Percentiles rank a stretch among this genome's conserved stretches.
phyloP scores from a whole-genome alignment of 2,329 filamentous ascomycete species.

The Colletotrichum higginsianum region DNA sequence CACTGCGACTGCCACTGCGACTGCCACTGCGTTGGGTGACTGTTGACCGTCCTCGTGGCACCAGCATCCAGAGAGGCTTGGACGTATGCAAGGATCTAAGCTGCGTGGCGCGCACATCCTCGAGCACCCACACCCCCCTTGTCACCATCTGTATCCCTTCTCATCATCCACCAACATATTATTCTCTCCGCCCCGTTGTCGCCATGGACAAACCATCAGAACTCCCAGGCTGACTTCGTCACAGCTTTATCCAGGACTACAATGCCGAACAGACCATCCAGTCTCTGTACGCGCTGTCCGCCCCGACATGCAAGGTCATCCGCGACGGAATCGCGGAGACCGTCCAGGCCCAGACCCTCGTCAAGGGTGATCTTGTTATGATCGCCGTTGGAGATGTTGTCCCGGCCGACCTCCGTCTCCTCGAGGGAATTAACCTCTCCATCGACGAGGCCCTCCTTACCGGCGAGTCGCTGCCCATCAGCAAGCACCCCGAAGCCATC shows the following conservation, averaged over 20 bases:
- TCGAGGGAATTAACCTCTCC: slow-evolving; percentile 80
- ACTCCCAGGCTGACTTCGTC: slow-evolving; percentile 47
- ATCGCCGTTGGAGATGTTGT: slow-evolving; percentile 78
- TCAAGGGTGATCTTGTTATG: slow-evolving; percentile 76
- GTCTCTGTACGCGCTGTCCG: slow-evolving; percentile 71
- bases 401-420: slow-evolving; percentile 76
- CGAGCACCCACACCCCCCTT: not conserved
- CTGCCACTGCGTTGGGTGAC: slow-evolving; percentile 34
- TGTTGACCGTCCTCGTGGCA: not conserved
- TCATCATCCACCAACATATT: not conserved
- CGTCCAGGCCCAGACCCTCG: slow-evolving; percentile 70
- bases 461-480: slow-evolving; percentile 79
- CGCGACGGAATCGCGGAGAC: slow-evolving; percentile 66
- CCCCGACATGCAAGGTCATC: slow-evolving; percentile 72
- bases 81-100: not conserved
- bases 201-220: slow-evolving; percentile 31
- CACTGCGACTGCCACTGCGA: not conserved
- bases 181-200: too few species aligned
- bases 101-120: not conserved
- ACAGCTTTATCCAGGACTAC: slow-evolving; percentile 72
- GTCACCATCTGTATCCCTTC: too few species aligned
- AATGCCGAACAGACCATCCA: slow-evolving; percentile 75
- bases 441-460: slow-evolving; percentile 84
- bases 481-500: slow-evolving; percentile 72
- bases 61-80: not conserved